Conservation (phyloP, 2,329 filamentous ascomycete species). For the Cadophora sp. region DNA sequence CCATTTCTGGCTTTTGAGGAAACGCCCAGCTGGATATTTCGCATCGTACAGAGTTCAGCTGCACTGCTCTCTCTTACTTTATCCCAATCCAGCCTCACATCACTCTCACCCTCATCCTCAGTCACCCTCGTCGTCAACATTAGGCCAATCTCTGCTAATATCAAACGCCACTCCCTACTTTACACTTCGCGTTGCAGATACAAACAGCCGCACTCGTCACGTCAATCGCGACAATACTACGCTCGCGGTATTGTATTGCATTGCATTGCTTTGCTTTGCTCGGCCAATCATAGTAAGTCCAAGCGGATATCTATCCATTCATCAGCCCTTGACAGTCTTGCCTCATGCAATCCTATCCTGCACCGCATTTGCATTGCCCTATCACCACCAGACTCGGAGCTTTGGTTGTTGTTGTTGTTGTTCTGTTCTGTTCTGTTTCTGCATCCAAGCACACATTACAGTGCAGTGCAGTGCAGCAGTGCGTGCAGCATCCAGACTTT, state of each 20-base stretch:
- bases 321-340: no score
- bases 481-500: no score
- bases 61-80: neutral
- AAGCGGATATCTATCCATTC: neutral
- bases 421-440: no score
- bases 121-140: neutral
- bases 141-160: conserved; percentile 7
- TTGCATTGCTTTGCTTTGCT: neutral
- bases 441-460: no score
- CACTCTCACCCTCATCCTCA: no score
- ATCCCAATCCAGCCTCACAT: conserved; percentile 10
- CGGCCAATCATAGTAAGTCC: conserved; percentile 4
- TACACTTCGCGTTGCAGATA: conserved; percentile 5
- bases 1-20: neutral
- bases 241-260: neutral
- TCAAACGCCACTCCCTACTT: neutral
- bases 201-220: conserved; percentile 4
- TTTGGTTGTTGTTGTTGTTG: no score
- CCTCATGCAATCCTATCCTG: no score
- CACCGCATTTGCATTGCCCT: no score
- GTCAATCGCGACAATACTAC: conserved; percentile 1
- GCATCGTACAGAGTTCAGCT: neutral
- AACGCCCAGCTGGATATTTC: neutral
- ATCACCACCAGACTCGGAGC: no score
- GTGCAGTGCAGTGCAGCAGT: no score